These are phyloP conservation scores for Phytophthora pistaciae DNA, from an alignment of 352 stramenopile genomes.

Conservation along the genomic window DNA sequence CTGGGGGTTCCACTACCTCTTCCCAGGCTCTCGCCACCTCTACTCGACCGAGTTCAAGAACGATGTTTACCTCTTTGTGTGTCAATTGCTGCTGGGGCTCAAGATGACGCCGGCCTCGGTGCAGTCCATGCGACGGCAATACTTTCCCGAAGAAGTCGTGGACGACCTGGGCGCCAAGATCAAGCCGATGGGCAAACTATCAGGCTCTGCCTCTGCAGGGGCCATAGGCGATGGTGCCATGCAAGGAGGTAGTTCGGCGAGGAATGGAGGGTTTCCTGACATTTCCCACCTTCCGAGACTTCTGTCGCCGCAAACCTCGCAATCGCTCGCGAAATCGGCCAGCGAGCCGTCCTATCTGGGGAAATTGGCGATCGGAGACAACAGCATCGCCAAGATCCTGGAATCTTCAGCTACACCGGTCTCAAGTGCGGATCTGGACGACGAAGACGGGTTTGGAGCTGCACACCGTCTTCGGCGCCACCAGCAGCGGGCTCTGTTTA, in stretches of 20 bases:
- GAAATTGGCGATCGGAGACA: slow-evolving; percentile 59
- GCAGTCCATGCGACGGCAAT: slow-evolving; percentile 72
- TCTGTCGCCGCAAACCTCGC: slow-evolving; percentile 35
- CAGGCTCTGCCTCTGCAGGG: slow-evolving; percentile 14
- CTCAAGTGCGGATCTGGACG: slow-evolving; percentile 14
- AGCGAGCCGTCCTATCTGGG: slow-evolving; percentile 65
- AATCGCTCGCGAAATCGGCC: slow-evolving; percentile 43
- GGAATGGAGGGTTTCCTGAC: slow-evolving; percentile 20
- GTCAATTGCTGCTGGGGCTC: slow-evolving; percentile 74
- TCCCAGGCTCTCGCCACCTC: slow-evolving; percentile 87
- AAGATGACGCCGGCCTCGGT: slow-evolving; percentile 73
- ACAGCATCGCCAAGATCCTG: slow-evolving; percentile 71
- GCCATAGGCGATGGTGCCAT: slow-evolving; percentile 12
- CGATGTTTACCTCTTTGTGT: slow-evolving; percentile 78
- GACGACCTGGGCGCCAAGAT: slow-evolving; percentile 56
- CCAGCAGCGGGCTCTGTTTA: slow-evolving; percentile 78
- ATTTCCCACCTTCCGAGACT: slow-evolving; percentile 38
- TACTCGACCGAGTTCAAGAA: slow-evolving; percentile 88
- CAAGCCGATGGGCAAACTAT: slow-evolving; percentile 42
- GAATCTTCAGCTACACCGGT: slow-evolving; percentile 13
- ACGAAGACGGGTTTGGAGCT: slow-evolving; percentile 17
- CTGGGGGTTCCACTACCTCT: slow-evolving; percentile 90
- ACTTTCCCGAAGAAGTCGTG: slow-evolving; percentile 81
- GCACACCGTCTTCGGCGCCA: slow-evolving; percentile 50
- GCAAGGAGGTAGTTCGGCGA: slow-evolving; percentile 9